Base-by-base conservation (phyloP, 208 protist genomes). In the Trypanosoma theileri region DNA sequence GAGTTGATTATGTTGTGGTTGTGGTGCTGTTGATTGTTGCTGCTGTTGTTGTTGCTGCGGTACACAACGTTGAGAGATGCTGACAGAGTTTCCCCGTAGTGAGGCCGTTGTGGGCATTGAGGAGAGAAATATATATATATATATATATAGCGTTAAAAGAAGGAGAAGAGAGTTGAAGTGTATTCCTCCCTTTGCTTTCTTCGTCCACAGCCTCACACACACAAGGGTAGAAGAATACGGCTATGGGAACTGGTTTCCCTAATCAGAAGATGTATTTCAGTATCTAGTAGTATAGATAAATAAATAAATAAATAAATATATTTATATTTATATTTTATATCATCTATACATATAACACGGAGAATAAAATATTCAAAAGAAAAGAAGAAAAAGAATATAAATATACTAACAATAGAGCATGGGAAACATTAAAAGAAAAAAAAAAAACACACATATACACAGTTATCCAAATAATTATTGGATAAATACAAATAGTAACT, bases 131-230 rank as follows among this genome's bases (percentile, higher is more conserved):
- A 14, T 45, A 6, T 45, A 45, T 45, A 45, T 45, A 45, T 45
- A 48, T 45, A 74, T 52, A 70, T n/a, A 53, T 57, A 13, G 42
- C 12, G 24, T n/a, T 31, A 68, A 55, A 35, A 68, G 14, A 68
- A 40, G 24, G 45, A 48, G 61, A 42, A 60, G 41, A 70, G 21
- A n/a, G 53, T 14, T 22, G 26, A 48, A 57, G 16, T 50, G 42
- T 35, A 35, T 35, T 35, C 6, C 28, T 35, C 28, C 4, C 28
- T 35, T 35, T 35, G 28, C 28, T 35, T 35, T 1, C 6, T 35
- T 35, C n/a, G n/a, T n/a, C 1, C 28, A 35, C 28, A 35, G 6
- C 1, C 28, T 8, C 28, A 35, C 28, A 35, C 28, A 35, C 28
- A 35, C 28, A 35, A 6, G 28, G 1, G 6, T 35, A 35, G 28